phyloP scores from a whole-genome alignment of 2,329 filamentous ascomycete species.

The Didymella keratinophila region DNA sequence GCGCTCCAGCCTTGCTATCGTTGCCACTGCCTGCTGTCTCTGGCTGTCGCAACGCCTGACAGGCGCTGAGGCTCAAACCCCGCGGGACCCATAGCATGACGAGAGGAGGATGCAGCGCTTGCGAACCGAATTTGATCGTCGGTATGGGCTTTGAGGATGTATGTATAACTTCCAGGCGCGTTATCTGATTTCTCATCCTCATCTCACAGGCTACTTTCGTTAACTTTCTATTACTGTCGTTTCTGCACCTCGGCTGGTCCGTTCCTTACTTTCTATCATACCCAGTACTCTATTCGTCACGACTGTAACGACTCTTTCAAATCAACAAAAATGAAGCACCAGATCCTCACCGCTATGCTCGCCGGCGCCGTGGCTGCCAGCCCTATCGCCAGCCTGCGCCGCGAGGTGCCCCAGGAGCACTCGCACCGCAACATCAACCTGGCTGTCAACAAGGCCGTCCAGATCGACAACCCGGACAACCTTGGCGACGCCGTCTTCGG shows the following conservation, averaged over 20 bases:
- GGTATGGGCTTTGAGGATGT: not conserved
- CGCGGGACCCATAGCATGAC: slow-evolving; percentile 5
- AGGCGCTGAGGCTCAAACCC: slow-evolving; percentile 12
- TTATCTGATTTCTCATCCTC: not conserved
- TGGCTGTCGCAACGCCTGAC: slow-evolving; percentile 9
- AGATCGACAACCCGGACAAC: slow-evolving; percentile 58
- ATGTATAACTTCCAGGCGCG: not conserved
- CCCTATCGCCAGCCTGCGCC: slow-evolving; percentile 39
- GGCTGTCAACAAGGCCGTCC: slow-evolving; percentile 55
- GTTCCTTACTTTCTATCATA: slow-evolving; percentile 1
- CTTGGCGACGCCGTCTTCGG: slow-evolving; percentile 61
- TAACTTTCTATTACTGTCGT: slow-evolving; percentile 9
- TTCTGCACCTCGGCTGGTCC: slow-evolving; percentile 18
- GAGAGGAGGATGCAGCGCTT: slow-evolving; percentile 9
- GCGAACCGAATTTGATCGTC: slow-evolving; percentile 9
- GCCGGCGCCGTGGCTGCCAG: slow-evolving; percentile 41
- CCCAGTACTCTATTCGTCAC: slow-evolving; percentile 6
- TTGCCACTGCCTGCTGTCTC: slow-evolving; percentile 1
- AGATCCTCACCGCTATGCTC: slow-evolving; percentile 41
- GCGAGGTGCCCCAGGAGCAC: slow-evolving; percentile 66
- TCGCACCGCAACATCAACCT: slow-evolving; percentile 61
- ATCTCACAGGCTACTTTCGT: not conserved
- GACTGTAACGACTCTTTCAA: not conserved
- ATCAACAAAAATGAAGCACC: slow-evolving; percentile 44
- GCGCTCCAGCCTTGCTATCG: slow-evolving; percentile 4